Percentiles rank a stretch among this genome's conserved stretches.
Conservation (phyloP, 2,329 filamentous ascomycete genomes). For the Ophiocordyceps australis region DNA sequence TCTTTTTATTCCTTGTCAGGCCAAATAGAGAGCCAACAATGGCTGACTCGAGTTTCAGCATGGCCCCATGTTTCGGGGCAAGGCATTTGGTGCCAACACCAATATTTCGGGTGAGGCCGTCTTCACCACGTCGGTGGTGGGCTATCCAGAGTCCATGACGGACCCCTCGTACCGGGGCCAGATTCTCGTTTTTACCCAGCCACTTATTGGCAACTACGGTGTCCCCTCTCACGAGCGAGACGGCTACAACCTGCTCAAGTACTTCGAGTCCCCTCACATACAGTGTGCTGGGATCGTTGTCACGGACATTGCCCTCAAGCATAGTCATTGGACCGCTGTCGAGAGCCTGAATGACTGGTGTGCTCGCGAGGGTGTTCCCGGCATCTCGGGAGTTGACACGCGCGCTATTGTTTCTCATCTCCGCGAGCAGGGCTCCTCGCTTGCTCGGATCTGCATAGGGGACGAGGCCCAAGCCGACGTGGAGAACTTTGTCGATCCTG, state of each 20-base stretch:
- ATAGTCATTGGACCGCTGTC: conserved; percentile 98
- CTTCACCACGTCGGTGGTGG: conserved; percentile 94
- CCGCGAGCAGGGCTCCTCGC: conserved; percentile 89
- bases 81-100: conserved; percentile 86
- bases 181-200: conserved; percentile 96
- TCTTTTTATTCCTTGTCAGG: too few species aligned
- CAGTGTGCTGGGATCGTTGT: conserved; percentile 94
- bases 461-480: conserved; percentile 98
- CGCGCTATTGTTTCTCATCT: conserved; percentile 91
- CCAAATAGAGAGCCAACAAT: too few species aligned
- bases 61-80: conserved; percentile 90
- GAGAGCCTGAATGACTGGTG: conserved; percentile 91
- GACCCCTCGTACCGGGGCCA: conserved; percentile 82
- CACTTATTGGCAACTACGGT: conserved; percentile 95
- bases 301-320: conserved; percentile 79
- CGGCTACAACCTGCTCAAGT: conserved; percentile 78
- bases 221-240: conserved; percentile 78
- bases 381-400: conserved; percentile 92
- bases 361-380: conserved; percentile 84
- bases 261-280: conserved; percentile 96
- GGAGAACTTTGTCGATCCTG: conserved; percentile 87
- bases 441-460: conserved; percentile 84
- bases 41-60: conserved; percentile 34
- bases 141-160: conserved; percentile 90
- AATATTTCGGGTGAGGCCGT: conserved; percentile 97